Base-by-base conservation (phyloP, 2,329 filamentous ascomycete genomes). In the Fusarium staphyleae region DNA sequence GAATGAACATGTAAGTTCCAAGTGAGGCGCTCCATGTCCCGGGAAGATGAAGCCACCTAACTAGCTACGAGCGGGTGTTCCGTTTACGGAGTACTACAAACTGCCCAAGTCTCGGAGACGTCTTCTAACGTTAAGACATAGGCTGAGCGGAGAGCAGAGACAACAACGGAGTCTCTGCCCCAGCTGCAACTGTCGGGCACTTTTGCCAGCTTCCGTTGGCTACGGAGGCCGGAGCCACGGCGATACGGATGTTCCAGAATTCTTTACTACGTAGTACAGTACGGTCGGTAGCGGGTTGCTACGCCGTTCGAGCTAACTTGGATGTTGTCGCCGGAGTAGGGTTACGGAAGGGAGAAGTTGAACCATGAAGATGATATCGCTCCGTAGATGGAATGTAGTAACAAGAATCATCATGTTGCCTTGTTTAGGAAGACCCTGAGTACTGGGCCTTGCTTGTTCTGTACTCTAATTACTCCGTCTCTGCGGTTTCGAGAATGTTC, bases 11-110 rank as follows among this genome's bases (percentile, higher is more conserved):
- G 28, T 29, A 29, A 22, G 19, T 22, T 29, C 10, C 10, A 10
- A 29, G 28, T 11, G 28, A 29, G 10, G 28, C 28, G 12, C 28
- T 7, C 9, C 10, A 29, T 29, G 28, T 11, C 12, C 28, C 28
- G 9, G 28, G 28, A 5, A 29, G 28, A 29, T 4, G 12, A 29
- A 48, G 42, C 24, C 12, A 30, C 24, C 28, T 5, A 24, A n/a
- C n/a, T n/a, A n/a, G n/a, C n/a, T n/a, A n/a, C 30, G 16, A 30
- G 24, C 48, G 24, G 28, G 26, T 28, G 14, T 44, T 51, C 47
- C 52, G 30, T 51, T 35, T 32, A 42, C 22, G 30, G 47, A 40
- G 47, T 35, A 37, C 24, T 11, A 13, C 28, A 29, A 13, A 13
- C 3, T 29, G 28, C 12, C 14, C 22, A 32, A 24, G 28, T 24